A percentile compares a stretch with the other conserved stretches of the same genome.
phyloP scores from a whole-genome alignment of 192 early-diverging fungal species.

The Dissophora ornata region DNA sequence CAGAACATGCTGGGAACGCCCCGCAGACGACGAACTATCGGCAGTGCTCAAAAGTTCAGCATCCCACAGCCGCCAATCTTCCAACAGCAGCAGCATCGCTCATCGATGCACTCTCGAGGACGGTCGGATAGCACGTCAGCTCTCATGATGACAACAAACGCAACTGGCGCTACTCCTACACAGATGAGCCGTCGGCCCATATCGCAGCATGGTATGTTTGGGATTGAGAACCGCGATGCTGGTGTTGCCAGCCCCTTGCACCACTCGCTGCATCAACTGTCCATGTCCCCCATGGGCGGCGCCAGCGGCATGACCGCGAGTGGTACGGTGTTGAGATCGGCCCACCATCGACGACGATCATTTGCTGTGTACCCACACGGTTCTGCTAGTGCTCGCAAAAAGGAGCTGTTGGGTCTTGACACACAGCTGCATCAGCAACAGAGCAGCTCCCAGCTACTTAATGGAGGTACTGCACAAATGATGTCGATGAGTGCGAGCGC shows the following conservation, averaged over 20 bases:
- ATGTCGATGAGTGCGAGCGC: constrained; percentile 13
- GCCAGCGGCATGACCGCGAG: constrained; percentile 17
- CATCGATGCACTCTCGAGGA: constrained; percentile 18
- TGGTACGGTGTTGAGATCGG: constrained; percentile 18
- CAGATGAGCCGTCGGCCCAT: neutral
- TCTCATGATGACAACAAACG: neutral
- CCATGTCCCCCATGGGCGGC: constrained; percentile 21
- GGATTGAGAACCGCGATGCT: neutral
- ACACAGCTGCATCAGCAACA: constrained; percentile 3
- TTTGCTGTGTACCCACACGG: constrained; percentile 15
- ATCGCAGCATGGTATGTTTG: constrained; percentile 11
- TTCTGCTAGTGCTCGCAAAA: constrained; percentile 15
- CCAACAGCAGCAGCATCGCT: neutral
- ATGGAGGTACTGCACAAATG: neutral
- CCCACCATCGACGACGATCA: constrained; percentile 24
- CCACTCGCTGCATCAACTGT: constrained; percentile 15
- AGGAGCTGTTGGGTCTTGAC: constrained; percentile 18
- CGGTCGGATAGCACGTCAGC: constrained; percentile 20
- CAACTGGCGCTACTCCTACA: neutral
- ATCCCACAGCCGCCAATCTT: constrained; percentile 11
- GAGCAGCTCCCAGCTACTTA: neutral
- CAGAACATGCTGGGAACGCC: neutral
- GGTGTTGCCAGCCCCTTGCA: neutral
- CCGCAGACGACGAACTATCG: neutral
- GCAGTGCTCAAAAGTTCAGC: constrained; percentile 10